Evolutionary conservation across 768 basidiomycete genomes (phyloP).

Genomic region (Suillus subluteus): DNA sequence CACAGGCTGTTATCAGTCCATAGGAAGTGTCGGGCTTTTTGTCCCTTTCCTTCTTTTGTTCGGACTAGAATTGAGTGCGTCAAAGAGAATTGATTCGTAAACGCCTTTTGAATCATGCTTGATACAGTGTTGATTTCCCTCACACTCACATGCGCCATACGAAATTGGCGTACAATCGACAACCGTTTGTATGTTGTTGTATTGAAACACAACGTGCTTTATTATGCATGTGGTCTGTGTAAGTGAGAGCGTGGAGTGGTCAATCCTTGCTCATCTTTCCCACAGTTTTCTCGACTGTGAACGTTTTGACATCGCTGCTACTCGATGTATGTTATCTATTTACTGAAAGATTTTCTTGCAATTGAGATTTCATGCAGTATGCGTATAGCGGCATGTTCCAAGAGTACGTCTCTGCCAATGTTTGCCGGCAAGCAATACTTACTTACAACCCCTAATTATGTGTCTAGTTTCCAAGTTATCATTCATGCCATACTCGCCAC

Average conservation of each 20-base stretch:
- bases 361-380: neutral
- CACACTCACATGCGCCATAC: conserved; percentile 5
- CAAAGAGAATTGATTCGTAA: neutral
- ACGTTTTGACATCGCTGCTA: conserved; percentile 8
- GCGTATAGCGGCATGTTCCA: conserved; percentile 14
- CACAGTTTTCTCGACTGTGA: conserved; percentile 9
- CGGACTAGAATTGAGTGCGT: conserved; percentile 12
- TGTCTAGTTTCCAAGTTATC: conserved; percentile 10
- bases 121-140: conserved; percentile 8
- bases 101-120: neutral
- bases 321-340: conserved; percentile 4
- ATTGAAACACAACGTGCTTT: conserved; percentile 12
- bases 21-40: neutral
- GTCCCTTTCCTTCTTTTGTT: conserved; percentile 12
- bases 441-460: neutral
- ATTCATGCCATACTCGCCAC: conserved; percentile 13
- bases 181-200: conserved; percentile 2
- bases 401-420: conserved; percentile 4
- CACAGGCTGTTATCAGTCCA: neutral
- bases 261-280: too few relatives aligned
- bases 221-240: conserved; percentile 14
- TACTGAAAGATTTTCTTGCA: neutral
- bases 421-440: neutral
- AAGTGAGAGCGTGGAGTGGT: neutral
- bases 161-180: neutral